Conservation (phyloP, 768 basidiomycete species). For the Lactifluus volemus region DNA sequence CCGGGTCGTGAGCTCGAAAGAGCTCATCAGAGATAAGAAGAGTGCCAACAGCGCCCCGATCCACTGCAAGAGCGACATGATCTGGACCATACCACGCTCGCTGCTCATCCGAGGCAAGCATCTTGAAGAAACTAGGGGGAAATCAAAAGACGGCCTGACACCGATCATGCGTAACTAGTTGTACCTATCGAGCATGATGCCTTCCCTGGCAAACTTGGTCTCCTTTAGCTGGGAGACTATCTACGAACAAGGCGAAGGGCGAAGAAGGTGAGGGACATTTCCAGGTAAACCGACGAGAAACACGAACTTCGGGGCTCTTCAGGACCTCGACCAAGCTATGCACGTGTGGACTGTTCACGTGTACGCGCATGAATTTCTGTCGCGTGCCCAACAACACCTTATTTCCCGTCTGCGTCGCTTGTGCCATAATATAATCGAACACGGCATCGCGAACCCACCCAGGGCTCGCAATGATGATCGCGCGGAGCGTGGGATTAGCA, state of each 20-base stretch:
- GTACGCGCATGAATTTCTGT: conserved; percentile 84
- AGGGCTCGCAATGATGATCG: conserved; percentile 93
- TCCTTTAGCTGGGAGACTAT: conserved; percentile 73
- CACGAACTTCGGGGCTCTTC: conserved; percentile 80
- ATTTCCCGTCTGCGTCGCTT: conserved; percentile 74
- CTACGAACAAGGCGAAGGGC: conserved; percentile 30
- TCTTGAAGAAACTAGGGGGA: conserved; percentile 82
- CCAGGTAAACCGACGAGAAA: not conserved
- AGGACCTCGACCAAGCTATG: conserved; percentile 92
- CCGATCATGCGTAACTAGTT: not conserved
- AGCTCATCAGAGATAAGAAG: conserved; percentile 92
- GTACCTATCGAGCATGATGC: conserved; percentile 82
- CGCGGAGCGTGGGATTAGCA: conserved; percentile 58
- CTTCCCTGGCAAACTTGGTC: conserved; percentile 94
- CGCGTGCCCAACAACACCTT: conserved; percentile 71
- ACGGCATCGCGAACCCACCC: conserved; percentile 93
- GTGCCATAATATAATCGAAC: conserved; percentile 71
- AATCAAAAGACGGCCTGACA: not conserved
- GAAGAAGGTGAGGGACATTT: not conserved
- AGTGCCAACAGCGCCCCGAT: conserved; percentile 89
- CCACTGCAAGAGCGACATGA: conserved; percentile 86
- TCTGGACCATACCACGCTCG: conserved; percentile 98
- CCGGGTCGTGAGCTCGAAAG: conserved; percentile 80
- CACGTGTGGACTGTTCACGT: conserved; percentile 88
- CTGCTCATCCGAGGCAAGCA: conserved; percentile 90